These are phyloP conservation scores for Pseudogymnoascus sp. DNA, from an alignment of 2,329 filamentous ascomycete genomes.

Conservation along the genomic window DNA sequence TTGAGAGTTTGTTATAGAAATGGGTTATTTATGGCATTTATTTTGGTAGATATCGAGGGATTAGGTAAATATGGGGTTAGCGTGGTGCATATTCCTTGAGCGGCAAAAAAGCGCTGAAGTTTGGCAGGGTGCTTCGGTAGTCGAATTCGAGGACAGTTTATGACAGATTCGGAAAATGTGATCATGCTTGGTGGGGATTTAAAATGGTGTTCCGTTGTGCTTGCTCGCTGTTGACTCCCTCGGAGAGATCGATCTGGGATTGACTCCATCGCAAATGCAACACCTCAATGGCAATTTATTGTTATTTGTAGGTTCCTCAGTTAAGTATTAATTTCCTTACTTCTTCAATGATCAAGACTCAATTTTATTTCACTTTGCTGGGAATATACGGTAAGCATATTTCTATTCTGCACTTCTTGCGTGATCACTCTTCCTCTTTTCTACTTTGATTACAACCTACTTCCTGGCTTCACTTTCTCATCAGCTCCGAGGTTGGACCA, in stretches of 20 bases:
- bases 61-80: neutral
- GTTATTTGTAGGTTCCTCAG: neutral
- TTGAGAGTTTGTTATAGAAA: conserved; percentile 42
- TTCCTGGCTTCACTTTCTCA: neutral
- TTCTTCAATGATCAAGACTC: neutral
- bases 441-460: neutral
- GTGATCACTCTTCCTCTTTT: neutral
- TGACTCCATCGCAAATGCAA: neutral
- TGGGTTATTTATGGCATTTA: neutral
- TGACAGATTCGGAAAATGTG: neutral
- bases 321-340: neutral
- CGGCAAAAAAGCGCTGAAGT: neutral
- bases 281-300: neutral
- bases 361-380: neutral
- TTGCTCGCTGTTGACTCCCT: neutral
- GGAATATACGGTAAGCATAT: neutral
- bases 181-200: neutral
- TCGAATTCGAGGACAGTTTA: neutral
- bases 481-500: neutral
- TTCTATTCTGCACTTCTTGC: neutral
- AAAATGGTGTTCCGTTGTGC: neutral
- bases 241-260: neutral
- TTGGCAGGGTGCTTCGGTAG: neutral
- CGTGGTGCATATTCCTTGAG: neutral
- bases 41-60: neutral